Percentiles rank a stretch among this genome's conserved stretches.
Conservation (phyloP, 1,284 basidiomycete species). For the Somion occarium region DNA sequence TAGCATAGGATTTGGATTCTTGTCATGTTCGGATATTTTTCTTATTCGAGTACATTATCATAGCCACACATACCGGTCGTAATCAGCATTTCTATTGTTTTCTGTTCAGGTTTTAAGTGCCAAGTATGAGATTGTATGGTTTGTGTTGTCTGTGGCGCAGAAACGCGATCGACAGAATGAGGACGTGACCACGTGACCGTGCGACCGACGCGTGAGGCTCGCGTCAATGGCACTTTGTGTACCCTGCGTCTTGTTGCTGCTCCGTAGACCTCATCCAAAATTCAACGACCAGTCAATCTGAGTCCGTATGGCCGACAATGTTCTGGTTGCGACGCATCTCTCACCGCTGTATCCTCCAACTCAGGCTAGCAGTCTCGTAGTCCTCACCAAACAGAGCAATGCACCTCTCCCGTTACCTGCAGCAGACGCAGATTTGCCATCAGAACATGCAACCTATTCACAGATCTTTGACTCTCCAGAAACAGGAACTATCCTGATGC, state of each 20-base stretch:
- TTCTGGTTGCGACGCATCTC: slow-evolving; percentile 14
- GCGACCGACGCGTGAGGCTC: background rate
- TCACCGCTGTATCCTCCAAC: slow-evolving; percentile 34
- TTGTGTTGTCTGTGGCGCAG: background rate
- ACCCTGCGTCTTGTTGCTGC: background rate
- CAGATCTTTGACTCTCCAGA: slow-evolving; percentile 50
- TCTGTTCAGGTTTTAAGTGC: too few relatives aligned
- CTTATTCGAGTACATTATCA: too few relatives aligned
- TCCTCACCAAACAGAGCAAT: slow-evolving; percentile 55
- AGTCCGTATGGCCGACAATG: background rate
- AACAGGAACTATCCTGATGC: slow-evolving; percentile 68
- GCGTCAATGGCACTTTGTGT: background rate
- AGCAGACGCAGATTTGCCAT: slow-evolving; percentile 48
- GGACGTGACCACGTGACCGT: background rate
- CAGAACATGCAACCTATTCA: slow-evolving; percentile 73
- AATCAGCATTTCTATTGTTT: too few relatives aligned
- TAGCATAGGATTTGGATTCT: too few relatives aligned
- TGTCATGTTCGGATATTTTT: too few relatives aligned
- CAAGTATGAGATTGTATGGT: too few relatives aligned
- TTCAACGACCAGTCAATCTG: background rate
- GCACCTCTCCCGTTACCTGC: slow-evolving; percentile 38
- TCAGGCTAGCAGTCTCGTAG: slow-evolving; percentile 46
- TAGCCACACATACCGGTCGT: too few relatives aligned
- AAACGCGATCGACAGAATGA: background rate
- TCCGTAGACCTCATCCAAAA: background rate